Evolutionary conservation across 805 yeast species (phyloP).

Genomic region (Saccharomycopsis fibuligera): DNA sequence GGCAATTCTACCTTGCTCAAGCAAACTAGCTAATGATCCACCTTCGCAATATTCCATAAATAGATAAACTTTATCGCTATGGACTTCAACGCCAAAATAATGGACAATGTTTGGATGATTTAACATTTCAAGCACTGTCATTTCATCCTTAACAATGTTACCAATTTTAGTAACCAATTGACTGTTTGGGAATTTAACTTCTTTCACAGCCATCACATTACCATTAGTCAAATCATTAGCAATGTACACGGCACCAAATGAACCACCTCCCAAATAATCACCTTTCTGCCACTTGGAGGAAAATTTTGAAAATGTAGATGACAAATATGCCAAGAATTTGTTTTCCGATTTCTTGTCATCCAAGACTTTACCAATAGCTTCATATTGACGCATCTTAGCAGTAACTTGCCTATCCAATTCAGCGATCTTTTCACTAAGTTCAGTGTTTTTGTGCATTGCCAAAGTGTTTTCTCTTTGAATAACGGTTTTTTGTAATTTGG

Average conservation of each 20-base stretch:
- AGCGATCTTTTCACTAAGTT: constrained; percentile 49
- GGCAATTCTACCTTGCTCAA: constrained; percentile 90
- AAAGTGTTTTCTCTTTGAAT: constrained; percentile 14
- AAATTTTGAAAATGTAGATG: constrained; percentile 82
- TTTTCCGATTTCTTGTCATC: constrained; percentile 85
- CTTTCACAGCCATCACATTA: constrained; percentile 95
- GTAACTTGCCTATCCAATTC: constrained; percentile 33
- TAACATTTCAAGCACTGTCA: constrained; percentile 91
- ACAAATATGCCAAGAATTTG: constrained; percentile 77
- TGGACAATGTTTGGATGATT: constrained; percentile 96
- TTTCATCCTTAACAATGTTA: constrained; percentile 88
- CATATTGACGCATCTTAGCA: constrained; percentile 48
- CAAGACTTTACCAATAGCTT: constrained; percentile 77
- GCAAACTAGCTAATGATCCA: constrained; percentile 79
- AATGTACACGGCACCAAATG: constrained; percentile 90
- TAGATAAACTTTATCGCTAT: constrained; percentile 87
- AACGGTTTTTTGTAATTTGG: constrained; percentile 16
- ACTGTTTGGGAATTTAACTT: constrained; percentile 82
- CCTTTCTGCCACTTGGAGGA: constrained; percentile 98
- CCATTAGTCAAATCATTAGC: constrained; percentile 93
- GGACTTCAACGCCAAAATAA: constrained; percentile 95
- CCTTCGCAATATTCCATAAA: constrained; percentile 98
- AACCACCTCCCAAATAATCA: constrained; percentile 86
- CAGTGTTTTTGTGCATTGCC: constrained; percentile 14
- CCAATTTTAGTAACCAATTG: constrained; percentile 79